Conservation (phyloP, 148 eudicot genomes). For the Heliosperma pusillum region DNA sequence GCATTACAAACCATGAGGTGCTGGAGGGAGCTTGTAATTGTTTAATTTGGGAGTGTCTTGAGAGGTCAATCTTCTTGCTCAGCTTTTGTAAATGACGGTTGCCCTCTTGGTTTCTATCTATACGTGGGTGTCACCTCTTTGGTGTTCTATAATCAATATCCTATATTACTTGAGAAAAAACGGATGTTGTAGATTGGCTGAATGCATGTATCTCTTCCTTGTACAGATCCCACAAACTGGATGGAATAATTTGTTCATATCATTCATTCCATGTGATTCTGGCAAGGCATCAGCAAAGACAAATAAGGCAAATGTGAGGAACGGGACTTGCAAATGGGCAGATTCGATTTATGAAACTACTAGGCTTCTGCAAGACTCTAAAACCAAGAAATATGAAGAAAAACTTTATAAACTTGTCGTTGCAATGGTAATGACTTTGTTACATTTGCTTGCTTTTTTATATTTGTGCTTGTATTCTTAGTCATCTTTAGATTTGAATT, state of each 20-base stretch:
- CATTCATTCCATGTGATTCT: conserved; percentile 77
- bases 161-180: not conserved
- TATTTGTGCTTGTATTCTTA: not conserved
- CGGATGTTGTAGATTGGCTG: not conserved
- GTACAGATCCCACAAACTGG: conserved; percentile 85
- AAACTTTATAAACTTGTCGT: conserved; percentile 94
- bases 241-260: conserved; percentile 93
- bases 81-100: too few species aligned
- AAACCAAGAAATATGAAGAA: conserved; percentile 79
- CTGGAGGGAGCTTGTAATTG: too few species aligned
- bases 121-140: too few species aligned
- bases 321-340: conserved; percentile 95
- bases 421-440: conserved; percentile 59
- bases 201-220: conserved; percentile 8
- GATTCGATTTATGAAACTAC: conserved; percentile 99
- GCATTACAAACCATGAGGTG: too few species aligned
- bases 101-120: too few species aligned
- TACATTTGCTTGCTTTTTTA: not conserved
- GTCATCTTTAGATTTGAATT: too few species aligned
- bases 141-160: too few species aligned
- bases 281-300: conserved; percentile 92
- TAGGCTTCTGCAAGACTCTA: conserved; percentile 87
- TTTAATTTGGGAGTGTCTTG: too few species aligned
- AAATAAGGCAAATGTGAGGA: conserved; percentile 90
- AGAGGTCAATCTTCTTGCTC: too few species aligned